Evolutionary conservation across 176 grass and related monocot species (phyloP), one percentile per base, ranked within the genome.

Genomic region (Juncus effusus): DNA sequence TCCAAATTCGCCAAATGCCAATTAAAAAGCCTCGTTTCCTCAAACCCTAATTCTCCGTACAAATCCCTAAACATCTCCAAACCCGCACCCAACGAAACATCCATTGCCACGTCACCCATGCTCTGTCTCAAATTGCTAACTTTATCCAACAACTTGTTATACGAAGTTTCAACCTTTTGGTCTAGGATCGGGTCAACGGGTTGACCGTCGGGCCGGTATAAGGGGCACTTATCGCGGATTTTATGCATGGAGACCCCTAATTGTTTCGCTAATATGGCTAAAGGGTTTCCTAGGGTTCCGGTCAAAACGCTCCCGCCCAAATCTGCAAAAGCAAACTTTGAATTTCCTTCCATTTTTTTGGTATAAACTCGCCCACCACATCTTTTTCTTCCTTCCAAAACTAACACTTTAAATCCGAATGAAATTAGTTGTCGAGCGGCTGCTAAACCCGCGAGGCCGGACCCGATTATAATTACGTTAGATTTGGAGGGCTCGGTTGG

Each of bases 1-100:
- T 97, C 88, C 13, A 97, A 75, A 81, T 97, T 97, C 14, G 88
- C 88, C 51, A 97, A 56, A 77, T 97, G 88, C 88, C 94, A 97
- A 77, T 89, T 93, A 42, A 97, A 89, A 74, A 97, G 58, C 62
- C 86, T 86, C 72, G 86, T 86, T 73, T 97, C 88, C 62, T 86
- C 88, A 62, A 89, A 50, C 10, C 82, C 82, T 37, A 82, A 74
- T 19, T 76, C 76, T 1, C 85, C 88, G 51, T 92, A 90, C 10
- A 77, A 41, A 63, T 84, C 67, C 44, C 69, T 72, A 57, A 89
- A 82, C 1, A 88, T 93, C 72, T 89, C 94, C 16, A 97, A 61
- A 2, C 82, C 94, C n/a, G 94, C 83, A 36, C 94, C 94, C 14
- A 97, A 88, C 0, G 94, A 97, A 52, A 97, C 78, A 82, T 93